A percentile compares a stretch with the other conserved stretches of the same genome.
phyloP scores from a whole-genome alignment of 2,329 filamentous ascomycete genomes.

The Periconia digitata region DNA sequence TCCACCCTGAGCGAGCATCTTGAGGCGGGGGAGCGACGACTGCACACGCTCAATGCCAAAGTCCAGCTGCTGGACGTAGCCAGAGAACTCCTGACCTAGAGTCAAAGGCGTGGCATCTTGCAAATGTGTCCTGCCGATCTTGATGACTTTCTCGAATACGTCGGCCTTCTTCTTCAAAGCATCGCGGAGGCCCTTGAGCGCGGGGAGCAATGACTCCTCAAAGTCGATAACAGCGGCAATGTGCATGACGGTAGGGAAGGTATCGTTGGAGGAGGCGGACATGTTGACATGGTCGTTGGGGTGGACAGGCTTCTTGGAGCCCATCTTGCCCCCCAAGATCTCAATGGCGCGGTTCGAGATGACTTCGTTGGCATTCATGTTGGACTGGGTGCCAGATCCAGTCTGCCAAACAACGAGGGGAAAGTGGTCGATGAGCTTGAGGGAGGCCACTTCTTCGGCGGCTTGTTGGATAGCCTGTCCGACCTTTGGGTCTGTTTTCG shows the following conservation, averaged over 20 bases:
- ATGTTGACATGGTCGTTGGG: slow-evolving; percentile 99
- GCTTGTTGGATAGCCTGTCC: slow-evolving; percentile 94
- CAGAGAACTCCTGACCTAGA: slow-evolving; percentile 95
- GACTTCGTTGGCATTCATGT: slow-evolving; percentile 99
- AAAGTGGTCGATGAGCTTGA: slow-evolving; percentile 96
- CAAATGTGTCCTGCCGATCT: slow-evolving; percentile 96
- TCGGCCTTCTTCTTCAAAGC: slow-evolving; percentile 88
- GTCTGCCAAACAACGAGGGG: slow-evolving; percentile 99
- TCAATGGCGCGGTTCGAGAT: slow-evolving; percentile 99
- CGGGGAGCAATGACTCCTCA: slow-evolving; percentile 80
- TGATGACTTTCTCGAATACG: slow-evolving; percentile 92
- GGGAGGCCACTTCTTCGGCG: slow-evolving; percentile 85
- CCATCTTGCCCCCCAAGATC: slow-evolving; percentile 91
- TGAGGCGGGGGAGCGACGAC: slow-evolving; percentile 78
- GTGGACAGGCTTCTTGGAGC: slow-evolving; percentile 97
- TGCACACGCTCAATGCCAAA: slow-evolving; percentile 86
- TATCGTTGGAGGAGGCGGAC: slow-evolving; percentile 97
- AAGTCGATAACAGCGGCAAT: slow-evolving; percentile 95
- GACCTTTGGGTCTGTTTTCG: slow-evolving; percentile 72
- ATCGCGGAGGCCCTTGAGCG: slow-evolving; percentile 77
- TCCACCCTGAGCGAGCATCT: slow-evolving; percentile 88
- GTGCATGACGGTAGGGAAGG: slow-evolving; percentile 99
- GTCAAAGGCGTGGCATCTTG: slow-evolving; percentile 97
- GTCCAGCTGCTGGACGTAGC: slow-evolving; percentile 93
- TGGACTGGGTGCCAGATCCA: slow-evolving; percentile 96